Base-by-base conservation (phyloP, 805 yeast genomes). In the Candida silvicultrix region DNA sequence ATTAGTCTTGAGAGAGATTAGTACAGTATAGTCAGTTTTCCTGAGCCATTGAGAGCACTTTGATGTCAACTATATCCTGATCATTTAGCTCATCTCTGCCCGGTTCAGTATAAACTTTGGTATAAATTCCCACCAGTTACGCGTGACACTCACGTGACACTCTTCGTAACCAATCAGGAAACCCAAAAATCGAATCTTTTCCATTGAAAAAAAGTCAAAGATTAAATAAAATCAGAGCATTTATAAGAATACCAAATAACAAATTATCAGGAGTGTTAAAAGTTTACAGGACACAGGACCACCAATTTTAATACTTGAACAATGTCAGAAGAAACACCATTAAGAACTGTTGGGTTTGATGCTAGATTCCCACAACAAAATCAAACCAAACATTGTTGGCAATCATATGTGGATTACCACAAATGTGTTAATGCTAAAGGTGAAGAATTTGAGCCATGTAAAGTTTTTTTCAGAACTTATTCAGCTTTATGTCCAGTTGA, bases 351-450 rank as follows among this genome's bases (percentile, higher is more conserved):
- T 63, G 85, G 85, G 51, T 85, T 85, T 74, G 95, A 87, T 70
- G 85, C 95, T 63, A 84, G 97, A 71, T 90, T 90, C 82, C 98
- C 99, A 58, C 81, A 89, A 77, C 90, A 83, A 71, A 92, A 92
- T 82, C 99, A 92, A 74, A 88, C 97, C 63, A 89, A 85, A 75
- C 97, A 92, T 78, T 94, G 98, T 78, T 95, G 92, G 83, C 97
- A 92, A 76, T 79, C 92, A 59, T 94, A 92, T 75, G 89, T 94
- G 63, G 99, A 94, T 73, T 94, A 92, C 82, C 94, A 86, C 84
- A 90, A 89, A 72, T 94, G 99, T 77, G 81, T 94, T 67, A 85
- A 83, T 63, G 89, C 90, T 57, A 92, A 92, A 75, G 99, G 99
- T 66, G 97, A 92, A 74, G 98, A 90, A 52, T 94, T 94, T 65